Conservation (phyloP, 1,284 basidiomycete species). For the Ustilago hordei region DNA sequence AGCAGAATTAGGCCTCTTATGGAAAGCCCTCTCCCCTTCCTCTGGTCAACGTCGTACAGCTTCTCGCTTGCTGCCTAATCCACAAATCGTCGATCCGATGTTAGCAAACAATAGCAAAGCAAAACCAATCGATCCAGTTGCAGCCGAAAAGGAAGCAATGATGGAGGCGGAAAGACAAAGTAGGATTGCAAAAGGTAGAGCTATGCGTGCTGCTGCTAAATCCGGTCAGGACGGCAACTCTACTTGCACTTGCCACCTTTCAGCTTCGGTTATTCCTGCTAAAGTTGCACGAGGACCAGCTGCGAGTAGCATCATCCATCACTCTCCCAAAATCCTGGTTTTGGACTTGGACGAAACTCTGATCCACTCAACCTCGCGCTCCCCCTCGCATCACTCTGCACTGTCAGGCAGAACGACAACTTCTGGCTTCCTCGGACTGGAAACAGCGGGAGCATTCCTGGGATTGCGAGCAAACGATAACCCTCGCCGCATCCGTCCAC, state of each 20-base stretch:
- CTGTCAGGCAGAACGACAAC: constrained; percentile 27
- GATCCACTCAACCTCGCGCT: constrained; percentile 93
- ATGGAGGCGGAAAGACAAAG: constrained; percentile 45
- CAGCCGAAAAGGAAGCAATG: constrained; percentile 44
- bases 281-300: constrained; percentile 44
- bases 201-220: constrained; percentile 29
- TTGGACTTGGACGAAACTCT: constrained; percentile 97
- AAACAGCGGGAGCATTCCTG: constrained; percentile 57
- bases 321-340: constrained; percentile 68
- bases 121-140: constrained; percentile 27
- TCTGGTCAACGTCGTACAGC: constrained; percentile 27
- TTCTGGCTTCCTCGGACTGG: constrained; percentile 58
- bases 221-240: neutral
- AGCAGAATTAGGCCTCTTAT: constrained; percentile 18
- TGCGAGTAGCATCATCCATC: constrained; percentile 58
- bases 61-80: constrained; percentile 54
- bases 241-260: neutral
- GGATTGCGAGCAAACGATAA: constrained; percentile 61
- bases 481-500: constrained; percentile 75
- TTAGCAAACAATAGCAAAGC: constrained; percentile 49
- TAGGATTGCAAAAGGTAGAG: constrained; percentile 33
- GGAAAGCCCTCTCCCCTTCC: constrained; percentile 25
- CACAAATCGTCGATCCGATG: constrained; percentile 58
- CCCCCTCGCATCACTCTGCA: constrained; percentile 64
- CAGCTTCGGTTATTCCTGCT: constrained; percentile 8